A percentile compares a stretch with the other conserved stretches of the same genome.
These are phyloP conservation scores for Stropharia rugosoannulata DNA, from an alignment of 768 basidiomycete genomes.

Conservation along the genomic window DNA sequence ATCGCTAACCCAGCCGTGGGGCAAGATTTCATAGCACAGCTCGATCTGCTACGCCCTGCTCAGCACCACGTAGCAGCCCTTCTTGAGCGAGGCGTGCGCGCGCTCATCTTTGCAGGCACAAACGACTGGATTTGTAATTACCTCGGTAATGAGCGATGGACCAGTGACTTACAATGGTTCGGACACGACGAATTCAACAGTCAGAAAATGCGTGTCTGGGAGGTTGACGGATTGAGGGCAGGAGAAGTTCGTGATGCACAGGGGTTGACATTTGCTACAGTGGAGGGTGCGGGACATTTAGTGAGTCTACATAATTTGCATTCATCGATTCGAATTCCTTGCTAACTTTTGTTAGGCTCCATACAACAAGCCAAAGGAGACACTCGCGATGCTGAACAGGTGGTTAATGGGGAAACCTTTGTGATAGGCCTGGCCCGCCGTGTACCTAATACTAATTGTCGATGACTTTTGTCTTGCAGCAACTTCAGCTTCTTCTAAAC, in stretches of 20 bases:
- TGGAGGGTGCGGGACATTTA: conserved; percentile 73
- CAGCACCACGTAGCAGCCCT: conserved; percentile 61
- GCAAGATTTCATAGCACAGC: conserved; percentile 41
- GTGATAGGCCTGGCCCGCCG: too few relatives aligned
- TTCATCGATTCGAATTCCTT: neutral
- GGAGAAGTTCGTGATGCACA: conserved; percentile 37
- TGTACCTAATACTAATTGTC: too few relatives aligned
- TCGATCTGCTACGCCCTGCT: conserved; percentile 46
- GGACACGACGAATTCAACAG: conserved; percentile 45
- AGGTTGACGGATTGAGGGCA: conserved; percentile 40
- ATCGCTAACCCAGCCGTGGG: conserved; percentile 38
- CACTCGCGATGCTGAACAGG: conserved; percentile 14
- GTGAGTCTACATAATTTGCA: conserved; percentile 26
- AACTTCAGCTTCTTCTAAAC: too few relatives aligned
- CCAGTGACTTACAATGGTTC: conserved; percentile 66
- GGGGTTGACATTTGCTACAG: conserved; percentile 61
- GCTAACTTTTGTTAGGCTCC: conserved; percentile 3
- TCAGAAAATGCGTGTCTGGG: conserved; percentile 54
- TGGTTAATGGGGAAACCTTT: conserved; percentile 6
- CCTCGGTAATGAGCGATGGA: conserved; percentile 74
- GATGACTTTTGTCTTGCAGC: too few relatives aligned
- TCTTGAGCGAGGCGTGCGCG: conserved; percentile 70
- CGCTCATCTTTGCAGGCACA: conserved; percentile 68
- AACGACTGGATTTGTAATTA: conserved; percentile 79
- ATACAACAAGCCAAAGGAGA: conserved; percentile 15